Conservation (phyloP, 805 yeast species). For the Yarrowia sp. region DNA sequence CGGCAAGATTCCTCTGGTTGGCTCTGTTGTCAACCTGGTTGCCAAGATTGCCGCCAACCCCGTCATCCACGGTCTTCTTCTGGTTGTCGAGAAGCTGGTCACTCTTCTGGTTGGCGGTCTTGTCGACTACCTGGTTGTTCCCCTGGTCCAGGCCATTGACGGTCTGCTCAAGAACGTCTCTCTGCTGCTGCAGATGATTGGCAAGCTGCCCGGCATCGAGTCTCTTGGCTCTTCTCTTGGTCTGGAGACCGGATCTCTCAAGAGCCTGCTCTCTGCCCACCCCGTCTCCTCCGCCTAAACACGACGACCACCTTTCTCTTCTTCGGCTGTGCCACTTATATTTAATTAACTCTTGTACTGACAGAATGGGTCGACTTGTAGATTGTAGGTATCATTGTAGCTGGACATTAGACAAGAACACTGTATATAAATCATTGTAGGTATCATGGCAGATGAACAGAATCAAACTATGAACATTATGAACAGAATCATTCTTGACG, state of each 20-base stretch:
- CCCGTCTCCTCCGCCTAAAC: not conserved
- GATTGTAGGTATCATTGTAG: too few relatives aligned
- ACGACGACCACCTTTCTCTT: not conserved
- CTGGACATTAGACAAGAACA: too few relatives aligned
- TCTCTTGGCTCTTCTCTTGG: not conserved
- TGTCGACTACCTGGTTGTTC: slow-evolving; percentile 32
- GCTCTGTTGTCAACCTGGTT: slow-evolving; percentile 1
- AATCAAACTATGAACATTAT: too few relatives aligned
- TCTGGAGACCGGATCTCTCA: slow-evolving; percentile 3
- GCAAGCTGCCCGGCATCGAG: not conserved
- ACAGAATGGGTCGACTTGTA: too few relatives aligned
- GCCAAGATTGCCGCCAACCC: slow-evolving; percentile 32
- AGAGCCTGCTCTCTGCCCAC: slow-evolving; percentile 12
- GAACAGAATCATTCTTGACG: too few relatives aligned
- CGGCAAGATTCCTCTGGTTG: slow-evolving; percentile 16
- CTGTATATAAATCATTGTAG: too few relatives aligned
- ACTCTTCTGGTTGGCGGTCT: slow-evolving; percentile 34
- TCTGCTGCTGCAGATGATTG: slow-evolving; percentile 4
- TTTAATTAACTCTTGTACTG: slow-evolving; percentile 1
- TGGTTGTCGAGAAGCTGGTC: slow-evolving; percentile 24
- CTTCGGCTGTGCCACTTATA: slow-evolving; percentile 9
- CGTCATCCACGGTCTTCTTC: slow-evolving; percentile 27
- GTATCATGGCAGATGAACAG: too few relatives aligned
- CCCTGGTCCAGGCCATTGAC: slow-evolving; percentile 38
- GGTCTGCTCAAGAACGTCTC: slow-evolving; percentile 22